Base-by-base conservation (phyloP, 148 eudicot genomes). In the Persicaria maculosa region DNA sequence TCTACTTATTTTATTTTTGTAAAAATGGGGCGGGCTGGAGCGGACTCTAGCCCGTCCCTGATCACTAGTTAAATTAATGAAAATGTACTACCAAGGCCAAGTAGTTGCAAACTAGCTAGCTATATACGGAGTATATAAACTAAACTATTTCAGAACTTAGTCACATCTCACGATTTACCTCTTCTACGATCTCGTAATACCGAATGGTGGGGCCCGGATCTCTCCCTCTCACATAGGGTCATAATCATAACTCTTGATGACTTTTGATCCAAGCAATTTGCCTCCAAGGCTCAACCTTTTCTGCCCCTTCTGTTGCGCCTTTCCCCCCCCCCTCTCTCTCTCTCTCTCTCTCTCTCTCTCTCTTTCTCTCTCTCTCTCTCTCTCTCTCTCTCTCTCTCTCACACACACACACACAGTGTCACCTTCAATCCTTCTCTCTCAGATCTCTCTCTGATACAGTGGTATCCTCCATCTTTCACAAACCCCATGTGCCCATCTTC, bases 361-460 rank as follows among this genome's bases (percentile, higher is more conserved):
- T 75, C 70, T 53, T n/a, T n/a, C n/a, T n/a, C 0, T 52, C 0
- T 16, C 1, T 1, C 1, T 52, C 1, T 16, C 16, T 16, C 57
- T 52, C 16, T 16, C 57, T 52, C 16, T 52, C 4, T 9, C 57
- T 52, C 57, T 52, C 12, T 52, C 17, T 75, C 70, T 53, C 59
- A 20, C 22, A 20, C 22, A 20, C 22, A 20, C 22, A 20, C 22
- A 20, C 22, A 20, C 22, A 80, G 83, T 90, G 89, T 93, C 98
- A 78, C 80, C 84, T 87, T 91, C 97, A 85, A 89, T 93, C 97
- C 95, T 84, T 87, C 95, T 91, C 97, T 82, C 84, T 72, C 95
- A 89, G 77, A n/a, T 72, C 50, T 67, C 50, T 43, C 74, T 83
- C 88, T 85, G 89, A 75, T 81, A 61, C 86, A 61, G 68, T 17